A percentile compares a stretch with the other conserved stretches of the same genome.
Conservation (phyloP, 2,329 filamentous ascomycete genomes). For the Bipolaris sorokiniana region DNA sequence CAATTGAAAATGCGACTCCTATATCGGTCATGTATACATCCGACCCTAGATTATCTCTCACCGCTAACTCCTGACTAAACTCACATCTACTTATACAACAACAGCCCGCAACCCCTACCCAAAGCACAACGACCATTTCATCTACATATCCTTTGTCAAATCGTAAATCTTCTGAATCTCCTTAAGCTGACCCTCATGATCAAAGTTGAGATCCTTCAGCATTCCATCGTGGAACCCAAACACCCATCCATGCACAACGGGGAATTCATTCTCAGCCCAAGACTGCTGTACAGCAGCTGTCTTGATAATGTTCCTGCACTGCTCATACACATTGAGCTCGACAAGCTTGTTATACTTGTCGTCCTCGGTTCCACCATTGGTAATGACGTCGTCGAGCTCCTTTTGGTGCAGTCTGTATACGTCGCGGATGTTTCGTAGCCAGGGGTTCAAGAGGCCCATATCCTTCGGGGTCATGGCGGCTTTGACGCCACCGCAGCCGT, state of each 20-base stretch:
- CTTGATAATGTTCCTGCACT: conserved; percentile 49
- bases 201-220: conserved; percentile 68
- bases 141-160: conserved; percentile 29
- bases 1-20: background rate
- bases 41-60: background rate
- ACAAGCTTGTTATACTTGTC: conserved; percentile 45
- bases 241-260: conserved; percentile 76
- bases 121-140: background rate
- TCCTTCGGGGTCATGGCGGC: conserved; percentile 70
- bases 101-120: background rate
- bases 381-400: conserved; percentile 63
- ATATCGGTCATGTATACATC: background rate
- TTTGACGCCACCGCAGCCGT: conserved; percentile 69
- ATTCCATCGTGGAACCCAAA: conserved; percentile 72
- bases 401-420: conserved; percentile 74
- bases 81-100: conserved; percentile 14
- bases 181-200: conserved; percentile 63
- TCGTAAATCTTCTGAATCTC: conserved; percentile 71
- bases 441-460: conserved; percentile 73
- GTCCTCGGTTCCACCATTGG: conserved; percentile 26
- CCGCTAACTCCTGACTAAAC: conserved; percentile 16
- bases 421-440: conserved; percentile 76
- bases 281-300: conserved; percentile 63
- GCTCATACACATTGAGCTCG: conserved; percentile 49
- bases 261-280: conserved; percentile 67